A percentile compares a stretch with the other conserved stretches of the same genome.
Conservation (phyloP, 805 yeast species). For the Candida schatavii region DNA sequence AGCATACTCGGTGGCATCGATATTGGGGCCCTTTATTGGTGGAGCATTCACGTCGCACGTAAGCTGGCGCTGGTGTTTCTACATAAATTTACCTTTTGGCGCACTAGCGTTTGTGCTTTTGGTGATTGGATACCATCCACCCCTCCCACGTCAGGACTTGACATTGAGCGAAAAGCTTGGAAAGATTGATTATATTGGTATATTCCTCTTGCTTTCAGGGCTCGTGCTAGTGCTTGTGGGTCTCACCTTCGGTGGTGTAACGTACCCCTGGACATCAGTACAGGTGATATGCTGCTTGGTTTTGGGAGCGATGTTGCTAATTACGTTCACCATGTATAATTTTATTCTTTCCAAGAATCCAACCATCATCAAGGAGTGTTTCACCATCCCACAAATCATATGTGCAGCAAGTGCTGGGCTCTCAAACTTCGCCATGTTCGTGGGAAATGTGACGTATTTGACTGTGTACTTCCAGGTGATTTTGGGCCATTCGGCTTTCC, state of each 20-base stretch:
- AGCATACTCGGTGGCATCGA: constrained; percentile 44
- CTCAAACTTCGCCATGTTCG: constrained; percentile 28
- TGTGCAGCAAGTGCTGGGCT: constrained; percentile 31
- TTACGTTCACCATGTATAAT: constrained; percentile 32
- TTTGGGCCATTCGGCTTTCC: constrained; percentile 8
- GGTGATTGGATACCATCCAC: constrained; percentile 38
- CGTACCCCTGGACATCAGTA: constrained; percentile 47
- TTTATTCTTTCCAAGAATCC: constrained; percentile 36
- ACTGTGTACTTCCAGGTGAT: constrained; percentile 14
- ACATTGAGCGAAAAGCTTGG: constrained; percentile 26
- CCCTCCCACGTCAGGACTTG: constrained; percentile 22
- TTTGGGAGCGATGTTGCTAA: constrained; percentile 35
- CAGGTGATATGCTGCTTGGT: constrained; percentile 43
- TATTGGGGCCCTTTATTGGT: constrained; percentile 57
- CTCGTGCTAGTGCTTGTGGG: constrained; percentile 41
- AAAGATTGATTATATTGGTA: constrained; percentile 45
- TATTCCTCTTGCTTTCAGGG: constrained; percentile 33
- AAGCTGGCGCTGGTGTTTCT: constrained; percentile 71
- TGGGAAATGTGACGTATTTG: constrained; percentile 21
- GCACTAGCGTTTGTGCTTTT: constrained; percentile 40
- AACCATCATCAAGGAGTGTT: constrained; percentile 37
- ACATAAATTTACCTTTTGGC: constrained; percentile 59
- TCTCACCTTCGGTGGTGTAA: constrained; percentile 47
- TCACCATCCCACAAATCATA: constrained; percentile 28
- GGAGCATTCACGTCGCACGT: constrained; percentile 54